A percentile compares a stretch with the other conserved stretches of the same genome.
These are phyloP conservation scores for Boletus speciosus DNA, from an alignment of 768 basidiomycete species.

Conservation along the genomic window DNA sequence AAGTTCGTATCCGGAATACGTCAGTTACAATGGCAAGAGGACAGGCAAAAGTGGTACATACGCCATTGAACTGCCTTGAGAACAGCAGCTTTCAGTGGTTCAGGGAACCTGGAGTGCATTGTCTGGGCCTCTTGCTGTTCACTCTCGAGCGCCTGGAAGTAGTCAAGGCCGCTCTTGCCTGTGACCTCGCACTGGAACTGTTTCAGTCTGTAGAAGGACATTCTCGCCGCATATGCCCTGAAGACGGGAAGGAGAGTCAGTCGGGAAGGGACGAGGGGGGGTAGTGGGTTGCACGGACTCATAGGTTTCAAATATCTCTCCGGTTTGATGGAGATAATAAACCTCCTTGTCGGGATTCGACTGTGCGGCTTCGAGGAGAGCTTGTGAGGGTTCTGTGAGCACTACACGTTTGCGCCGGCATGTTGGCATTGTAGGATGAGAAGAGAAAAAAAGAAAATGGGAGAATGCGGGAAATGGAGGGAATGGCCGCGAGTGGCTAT, in stretches of 20 bases:
- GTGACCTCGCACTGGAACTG: slow-evolving; percentile 98
- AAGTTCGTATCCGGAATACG: slow-evolving; percentile 17
- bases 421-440: slow-evolving; percentile 65
- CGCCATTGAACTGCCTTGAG: slow-evolving; percentile 96
- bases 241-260: slow-evolving; percentile 9
- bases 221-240: slow-evolving; percentile 81
- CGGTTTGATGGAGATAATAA: slow-evolving; percentile 90
- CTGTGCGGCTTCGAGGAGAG: slow-evolving; percentile 63
- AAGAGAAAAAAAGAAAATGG: slow-evolving; percentile 43
- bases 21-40: slow-evolving; percentile 13
- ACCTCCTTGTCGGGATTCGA: slow-evolving; percentile 70
- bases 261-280: slow-evolving; percentile 26
- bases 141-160: slow-evolving; percentile 90
- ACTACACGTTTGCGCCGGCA: slow-evolving; percentile 88
- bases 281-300: slow-evolving; percentile 57
- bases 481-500: slow-evolving; percentile 54
- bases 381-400: slow-evolving; percentile 75
- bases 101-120: slow-evolving; percentile 88
- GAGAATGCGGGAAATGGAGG: slow-evolving; percentile 59
- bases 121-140: slow-evolving; percentile 87
- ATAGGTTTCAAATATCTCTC: slow-evolving; percentile 96
- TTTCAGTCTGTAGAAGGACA: slow-evolving; percentile 91
- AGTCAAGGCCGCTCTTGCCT: slow-evolving; percentile 90
- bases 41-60: slow-evolving; percentile 46
- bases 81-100: slow-evolving; percentile 87